Percentiles rank a stretch among this genome's conserved stretches.
Evolutionary conservation across 2,329 filamentous ascomycete species (phyloP).

Genomic region (Fusarium sp.): DNA sequence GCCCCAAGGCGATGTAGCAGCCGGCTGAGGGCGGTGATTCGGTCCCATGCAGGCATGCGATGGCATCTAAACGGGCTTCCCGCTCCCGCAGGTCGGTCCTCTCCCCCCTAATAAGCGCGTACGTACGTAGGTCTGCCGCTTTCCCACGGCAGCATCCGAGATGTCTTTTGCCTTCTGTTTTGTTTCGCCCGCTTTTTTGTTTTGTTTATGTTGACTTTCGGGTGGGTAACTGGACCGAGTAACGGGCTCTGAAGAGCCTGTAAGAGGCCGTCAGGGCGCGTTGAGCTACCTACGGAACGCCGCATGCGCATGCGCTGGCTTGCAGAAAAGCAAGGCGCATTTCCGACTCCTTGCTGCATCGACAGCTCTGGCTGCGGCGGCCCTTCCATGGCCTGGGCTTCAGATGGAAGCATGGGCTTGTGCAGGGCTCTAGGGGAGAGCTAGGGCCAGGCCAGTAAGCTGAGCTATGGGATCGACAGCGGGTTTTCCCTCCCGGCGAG

Average conservation of each 20-base stretch:
- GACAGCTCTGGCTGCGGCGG: neutral
- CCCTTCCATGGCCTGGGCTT: too few relatives aligned
- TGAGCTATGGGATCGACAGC: conserved; percentile 32
- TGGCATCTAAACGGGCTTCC: conserved; percentile 16
- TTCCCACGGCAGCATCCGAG: neutral
- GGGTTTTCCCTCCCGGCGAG: conserved; percentile 1
- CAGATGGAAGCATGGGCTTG: conserved; percentile 7
- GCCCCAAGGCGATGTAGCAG: conserved; percentile 12
- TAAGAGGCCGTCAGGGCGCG: conserved; percentile 33
- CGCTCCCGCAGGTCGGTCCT: neutral
- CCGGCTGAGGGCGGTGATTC: neutral
- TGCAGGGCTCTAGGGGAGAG: conserved; percentile 9
- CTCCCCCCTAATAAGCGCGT: conserved; percentile 4
- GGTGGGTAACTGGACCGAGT: conserved; percentile 24
- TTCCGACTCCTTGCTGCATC: conserved; percentile 33
- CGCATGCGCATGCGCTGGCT: conserved; percentile 38
- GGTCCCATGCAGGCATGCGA: conserved; percentile 5
- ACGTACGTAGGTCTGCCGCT: neutral
- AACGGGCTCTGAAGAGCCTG: conserved; percentile 26
- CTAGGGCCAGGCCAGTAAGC: conserved; percentile 15
- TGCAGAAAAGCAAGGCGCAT: conserved; percentile 35
- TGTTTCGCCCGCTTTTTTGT: conserved; percentile 29
- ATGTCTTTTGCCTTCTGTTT: conserved; percentile 20
- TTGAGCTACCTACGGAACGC: conserved; percentile 27
- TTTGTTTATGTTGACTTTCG: conserved; percentile 33